Evolutionary conservation across 2,329 filamentous ascomycete species (phyloP), one percentile per base, ranked within the genome.

Genomic region (Xylariaceae sp.): DNA sequence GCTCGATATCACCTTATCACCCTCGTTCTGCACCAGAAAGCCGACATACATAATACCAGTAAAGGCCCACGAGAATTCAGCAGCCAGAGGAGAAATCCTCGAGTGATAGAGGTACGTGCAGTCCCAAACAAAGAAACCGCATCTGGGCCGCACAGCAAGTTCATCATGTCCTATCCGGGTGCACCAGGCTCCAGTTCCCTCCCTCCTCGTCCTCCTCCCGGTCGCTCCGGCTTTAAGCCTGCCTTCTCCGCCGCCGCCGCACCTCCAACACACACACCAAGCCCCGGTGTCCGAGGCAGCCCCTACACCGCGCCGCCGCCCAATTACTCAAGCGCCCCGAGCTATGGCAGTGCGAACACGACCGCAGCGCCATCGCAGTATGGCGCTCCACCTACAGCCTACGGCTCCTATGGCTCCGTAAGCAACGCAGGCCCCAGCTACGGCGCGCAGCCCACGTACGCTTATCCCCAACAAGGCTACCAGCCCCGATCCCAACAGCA

Each of bases 81-180:
- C 6, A 26, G 22, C 22, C 22, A 26, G 22, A 26, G 22, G 22
- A 26, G 22, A 26, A 26, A 6, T 26, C 22, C 11, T 26, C 22
- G 22, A 26, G 6, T 11, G n/a, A 73, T 69, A 71, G 56, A 75
- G 73, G 73, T 76, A 76, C 72, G 73, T 69, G 56, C 52, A 41
- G 50, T 47, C 44, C 44, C 56, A 55, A 54, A 59, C 50, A 57
- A 49, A 59, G 49, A 55, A 47, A 48, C 45, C 44, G 15, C 42
- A 48, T 45, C 47, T 55, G 49, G 54, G 57, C 55, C 60, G 54
- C 60, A 62, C 67, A 61, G 56, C 52, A 74, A 67, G 68, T 81
- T 81, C 78, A 82, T 81, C 77, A 91, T 91, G 87, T 84, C 86
- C 69, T 88, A 88, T 77, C 84, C 86, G 68, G 84, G 83, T 63